Evolutionary conservation across 179 eudicot species (phyloP).

Genomic region (Beta corolliflora): DNA sequence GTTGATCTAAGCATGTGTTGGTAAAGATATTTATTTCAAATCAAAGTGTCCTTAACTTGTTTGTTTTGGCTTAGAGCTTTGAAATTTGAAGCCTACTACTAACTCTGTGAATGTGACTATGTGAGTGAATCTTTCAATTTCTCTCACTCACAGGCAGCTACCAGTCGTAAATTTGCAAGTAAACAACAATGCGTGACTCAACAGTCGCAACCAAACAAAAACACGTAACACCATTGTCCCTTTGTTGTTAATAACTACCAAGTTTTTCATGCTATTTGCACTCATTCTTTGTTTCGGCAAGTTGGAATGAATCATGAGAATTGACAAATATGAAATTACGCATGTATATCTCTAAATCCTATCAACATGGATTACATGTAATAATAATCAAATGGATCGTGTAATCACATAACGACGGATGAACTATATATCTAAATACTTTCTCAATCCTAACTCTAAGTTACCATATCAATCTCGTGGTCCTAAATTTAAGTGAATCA

Average conservation of each 20-base stretch:
- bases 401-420: no score
- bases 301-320: background rate
- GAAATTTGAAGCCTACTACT: slow-evolving; percentile 28
- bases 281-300: slow-evolving; percentile 6
- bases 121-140: no score
- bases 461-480: no score
- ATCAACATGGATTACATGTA: slow-evolving; percentile 5
- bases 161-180: slow-evolving; percentile 26
- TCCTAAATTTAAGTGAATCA: no score
- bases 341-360: background rate
- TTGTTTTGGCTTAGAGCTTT: slow-evolving; percentile 15
- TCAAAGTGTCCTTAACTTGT: background rate
- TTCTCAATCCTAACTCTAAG: no score
- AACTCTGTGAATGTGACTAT: slow-evolving; percentile 15
- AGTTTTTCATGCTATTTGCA: slow-evolving; percentile 22
- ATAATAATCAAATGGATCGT: background rate
- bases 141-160: slow-evolving; percentile 29
- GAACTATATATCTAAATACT: no score
- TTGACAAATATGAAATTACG: background rate
- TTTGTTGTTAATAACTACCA: slow-evolving; percentile 21
- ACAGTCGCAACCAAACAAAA: slow-evolving; percentile 43
- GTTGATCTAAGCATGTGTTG: no score
- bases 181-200: slow-evolving; percentile 51
- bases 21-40: no score
- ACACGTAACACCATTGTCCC: slow-evolving; percentile 30